phyloP scores from a whole-genome alignment of 129 eudicot genomes.

The Smallanthus sonchifolius region DNA sequence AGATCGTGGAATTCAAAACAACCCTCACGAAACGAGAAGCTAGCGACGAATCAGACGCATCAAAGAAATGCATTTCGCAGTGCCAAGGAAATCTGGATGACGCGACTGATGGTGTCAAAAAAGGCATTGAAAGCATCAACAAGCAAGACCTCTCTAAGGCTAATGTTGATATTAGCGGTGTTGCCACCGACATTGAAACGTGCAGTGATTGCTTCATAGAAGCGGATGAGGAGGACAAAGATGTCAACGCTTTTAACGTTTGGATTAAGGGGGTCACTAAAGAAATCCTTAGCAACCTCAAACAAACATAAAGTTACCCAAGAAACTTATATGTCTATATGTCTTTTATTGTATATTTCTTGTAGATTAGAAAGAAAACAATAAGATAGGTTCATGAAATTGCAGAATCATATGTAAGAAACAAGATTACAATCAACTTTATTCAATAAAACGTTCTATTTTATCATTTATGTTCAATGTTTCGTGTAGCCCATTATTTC shows the following conservation, averaged over 20 bases:
- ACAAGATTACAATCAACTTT: background rate
- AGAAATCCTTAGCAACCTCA: slow-evolving; percentile 7
- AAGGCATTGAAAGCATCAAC: slow-evolving; percentile 16
- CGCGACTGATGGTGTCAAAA: slow-evolving; percentile 7
- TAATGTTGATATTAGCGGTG: slow-evolving; percentile 12
- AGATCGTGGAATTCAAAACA: background rate
- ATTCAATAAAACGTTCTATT: background rate
- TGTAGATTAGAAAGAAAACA: slow-evolving; percentile 3
- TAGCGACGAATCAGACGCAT: background rate
- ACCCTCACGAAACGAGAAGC: background rate
- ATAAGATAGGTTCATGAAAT: slow-evolving; percentile 1
- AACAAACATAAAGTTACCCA: background rate
- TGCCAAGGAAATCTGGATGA: slow-evolving; percentile 15
- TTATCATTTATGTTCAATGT: background rate
- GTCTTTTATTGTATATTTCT: background rate
- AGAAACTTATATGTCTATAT: background rate
- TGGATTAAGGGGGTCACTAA: slow-evolving; percentile 8
- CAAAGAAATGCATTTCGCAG: background rate
- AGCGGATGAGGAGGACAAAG: background rate
- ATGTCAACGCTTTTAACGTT: background rate
- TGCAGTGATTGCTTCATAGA: slow-evolving; percentile 17
- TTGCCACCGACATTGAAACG: slow-evolving; percentile 16
- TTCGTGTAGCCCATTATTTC: background rate
- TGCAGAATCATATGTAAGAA: background rate
- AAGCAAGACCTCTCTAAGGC: slow-evolving; percentile 11